Percentiles rank a stretch among this genome's conserved stretches.
These are phyloP conservation scores for Fistulina hepatica DNA, from an alignment of 1,284 basidiomycete species.

Conservation along the genomic window DNA sequence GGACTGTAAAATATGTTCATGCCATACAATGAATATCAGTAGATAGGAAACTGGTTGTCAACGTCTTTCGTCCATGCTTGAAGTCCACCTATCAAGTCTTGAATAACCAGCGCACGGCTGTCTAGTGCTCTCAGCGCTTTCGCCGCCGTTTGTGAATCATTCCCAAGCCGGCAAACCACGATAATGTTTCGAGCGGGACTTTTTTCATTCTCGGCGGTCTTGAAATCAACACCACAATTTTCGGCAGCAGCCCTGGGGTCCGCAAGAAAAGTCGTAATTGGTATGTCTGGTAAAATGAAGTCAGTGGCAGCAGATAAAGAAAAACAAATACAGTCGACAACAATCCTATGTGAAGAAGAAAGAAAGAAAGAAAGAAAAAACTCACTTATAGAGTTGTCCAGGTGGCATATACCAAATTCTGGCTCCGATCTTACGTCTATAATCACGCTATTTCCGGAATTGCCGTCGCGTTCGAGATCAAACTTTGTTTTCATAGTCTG, in stretches of 20 bases:
- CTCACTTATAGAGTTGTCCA: constrained; percentile 71
- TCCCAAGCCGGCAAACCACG: constrained; percentile 82
- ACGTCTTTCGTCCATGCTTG: constrained; percentile 66
- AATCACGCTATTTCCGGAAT: too few species aligned
- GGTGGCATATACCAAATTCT: constrained; percentile 82
- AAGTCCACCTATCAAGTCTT: constrained; percentile 73
- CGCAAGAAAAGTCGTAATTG: background rate
- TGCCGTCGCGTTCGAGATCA: too few species aligned
- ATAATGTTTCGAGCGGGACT: constrained; percentile 33
- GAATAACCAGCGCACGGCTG: constrained; percentile 28
- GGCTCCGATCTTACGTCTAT: constrained; percentile 77
- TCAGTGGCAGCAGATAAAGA: background rate
- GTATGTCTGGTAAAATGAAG: background rate
- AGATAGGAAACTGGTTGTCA: constrained; percentile 68
- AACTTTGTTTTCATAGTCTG: too few species aligned
- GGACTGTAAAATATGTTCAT: too few species aligned
- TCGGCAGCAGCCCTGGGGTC: too few species aligned
- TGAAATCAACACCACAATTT: too few species aligned
- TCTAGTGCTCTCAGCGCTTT: constrained; percentile 40
- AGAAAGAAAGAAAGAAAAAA: constrained; percentile 9
- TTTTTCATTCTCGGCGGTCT: too few species aligned
- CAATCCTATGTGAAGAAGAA: constrained; percentile 4
- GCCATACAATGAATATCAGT: too few species aligned
- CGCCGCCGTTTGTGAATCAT: constrained; percentile 87
- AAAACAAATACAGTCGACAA: background rate